Percentiles rank a stretch among this genome's conserved stretches.
These are phyloP conservation scores for Carex myosuroides DNA, from an alignment of 176 grass and related monocot species.

Conservation along the genomic window DNA sequence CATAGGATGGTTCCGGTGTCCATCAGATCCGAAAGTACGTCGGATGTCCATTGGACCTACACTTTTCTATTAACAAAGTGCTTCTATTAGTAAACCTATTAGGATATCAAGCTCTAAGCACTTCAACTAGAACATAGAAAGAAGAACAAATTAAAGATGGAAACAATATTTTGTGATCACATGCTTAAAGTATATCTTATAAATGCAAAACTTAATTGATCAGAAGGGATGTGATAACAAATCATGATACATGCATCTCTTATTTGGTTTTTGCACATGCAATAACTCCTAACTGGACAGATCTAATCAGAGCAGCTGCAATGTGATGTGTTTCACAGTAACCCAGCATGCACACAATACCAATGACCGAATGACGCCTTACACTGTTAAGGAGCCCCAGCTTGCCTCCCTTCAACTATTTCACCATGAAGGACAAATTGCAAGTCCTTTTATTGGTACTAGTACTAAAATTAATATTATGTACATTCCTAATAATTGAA, in stretches of 20 bases:
- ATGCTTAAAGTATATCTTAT: neutral
- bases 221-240: neutral
- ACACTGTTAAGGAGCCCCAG: neutral
- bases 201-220: neutral
- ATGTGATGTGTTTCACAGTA: neutral
- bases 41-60: too few species aligned
- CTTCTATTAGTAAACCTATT: neutral
- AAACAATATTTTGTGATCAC: neutral
- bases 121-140: neutral
- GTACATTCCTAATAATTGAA: neutral
- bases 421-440: neutral
- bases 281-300: neutral
- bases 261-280: constrained; percentile 2
- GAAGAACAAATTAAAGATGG: neutral
- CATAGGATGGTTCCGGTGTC: too few species aligned
- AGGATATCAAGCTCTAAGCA: neutral
- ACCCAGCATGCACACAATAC: constrained; percentile 5
- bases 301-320: constrained; percentile 1
- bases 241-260: neutral
- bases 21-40: too few species aligned
- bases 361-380: neutral
- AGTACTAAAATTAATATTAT: neutral
- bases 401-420: constrained; percentile 13
- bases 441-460: neutral
- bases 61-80: neutral